Percentiles rank a stretch among this genome's conserved stretches.
Evolutionary conservation across 2,329 filamentous ascomycete species (phyloP).

Genomic region (Pyricularia sp.): DNA sequence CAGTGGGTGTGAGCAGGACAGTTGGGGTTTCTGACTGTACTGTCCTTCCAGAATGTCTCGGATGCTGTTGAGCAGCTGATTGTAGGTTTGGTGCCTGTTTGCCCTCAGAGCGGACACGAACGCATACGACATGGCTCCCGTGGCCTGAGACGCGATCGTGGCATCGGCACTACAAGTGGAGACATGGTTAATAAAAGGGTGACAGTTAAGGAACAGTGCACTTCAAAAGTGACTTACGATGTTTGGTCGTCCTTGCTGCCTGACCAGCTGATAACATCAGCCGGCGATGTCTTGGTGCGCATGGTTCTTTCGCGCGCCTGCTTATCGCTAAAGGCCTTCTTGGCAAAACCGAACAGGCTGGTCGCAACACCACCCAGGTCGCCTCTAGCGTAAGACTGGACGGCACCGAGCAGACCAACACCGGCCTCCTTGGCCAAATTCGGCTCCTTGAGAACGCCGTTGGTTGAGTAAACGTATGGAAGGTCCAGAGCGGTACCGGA

Average conservation of each 20-base stretch:
- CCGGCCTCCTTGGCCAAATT: conserved; percentile 71
- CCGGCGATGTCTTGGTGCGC: conserved; percentile 82
- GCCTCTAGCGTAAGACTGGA: conserved; percentile 69
- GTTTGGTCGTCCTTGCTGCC: conserved; percentile 95
- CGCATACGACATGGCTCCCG: conserved; percentile 95
- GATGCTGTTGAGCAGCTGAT: conserved; percentile 89
- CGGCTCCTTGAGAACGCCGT: conserved; percentile 68
- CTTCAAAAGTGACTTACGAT: conserved; percentile 42
- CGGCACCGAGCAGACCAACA: conserved; percentile 55
- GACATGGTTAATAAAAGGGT: neutral
- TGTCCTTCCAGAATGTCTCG: conserved; percentile 76
- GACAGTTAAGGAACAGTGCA: conserved; percentile 4
- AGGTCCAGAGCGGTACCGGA: conserved; percentile 66
- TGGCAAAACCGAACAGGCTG: conserved; percentile 72
- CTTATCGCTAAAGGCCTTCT: conserved; percentile 65
- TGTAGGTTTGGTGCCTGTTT: conserved; percentile 91
- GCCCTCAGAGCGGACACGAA: conserved; percentile 86
- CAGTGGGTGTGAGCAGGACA: conserved; percentile 90
- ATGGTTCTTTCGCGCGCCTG: conserved; percentile 67
- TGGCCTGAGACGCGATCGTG: conserved; percentile 75
- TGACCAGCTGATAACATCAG: conserved; percentile 96
- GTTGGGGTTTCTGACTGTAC: conserved; percentile 88
- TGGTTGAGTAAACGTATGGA: conserved; percentile 69
- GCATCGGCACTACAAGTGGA: conserved; percentile 60
- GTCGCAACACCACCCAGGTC: conserved; percentile 72